These are phyloP conservation scores for Colletotrichum costaricense DNA, from an alignment of 2,329 filamentous ascomycete species.

Conservation along the genomic window DNA sequence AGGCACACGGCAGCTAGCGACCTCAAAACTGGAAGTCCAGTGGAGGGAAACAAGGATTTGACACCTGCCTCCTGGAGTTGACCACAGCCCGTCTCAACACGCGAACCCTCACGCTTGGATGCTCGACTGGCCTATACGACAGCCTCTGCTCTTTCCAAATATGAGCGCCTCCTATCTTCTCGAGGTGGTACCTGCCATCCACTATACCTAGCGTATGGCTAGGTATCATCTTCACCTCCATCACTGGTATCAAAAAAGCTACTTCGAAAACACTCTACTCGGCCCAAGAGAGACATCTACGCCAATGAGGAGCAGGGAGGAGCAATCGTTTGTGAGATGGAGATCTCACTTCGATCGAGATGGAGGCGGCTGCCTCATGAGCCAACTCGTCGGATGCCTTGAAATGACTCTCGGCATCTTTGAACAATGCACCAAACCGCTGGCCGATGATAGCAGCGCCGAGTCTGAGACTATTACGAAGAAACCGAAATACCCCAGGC, in stretches of 20 bases:
- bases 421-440: constrained; percentile 15
- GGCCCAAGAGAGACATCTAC: background rate
- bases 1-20: background rate
- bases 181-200: background rate
- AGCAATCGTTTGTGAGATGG: background rate
- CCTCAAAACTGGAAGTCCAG: background rate
- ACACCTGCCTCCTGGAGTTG: background rate
- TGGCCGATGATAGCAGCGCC: background rate
- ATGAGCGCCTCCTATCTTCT: background rate
- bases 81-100: background rate
- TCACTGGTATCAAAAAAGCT: no score
- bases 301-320: background rate
- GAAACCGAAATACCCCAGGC: background rate
- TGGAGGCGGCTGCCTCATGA: background rate
- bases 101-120: background rate
- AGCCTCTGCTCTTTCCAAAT: background rate
- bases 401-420: constrained; percentile 9
- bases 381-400: constrained; percentile 15
- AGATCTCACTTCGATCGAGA: constrained; percentile 8
- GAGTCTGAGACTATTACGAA: background rate
- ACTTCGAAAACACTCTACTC: background rate
- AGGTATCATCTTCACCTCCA: background rate
- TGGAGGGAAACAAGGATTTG: background rate
- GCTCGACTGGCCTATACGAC: background rate
- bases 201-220: background rate